Conservation (phyloP, 345 rosid genomes). For the Brassica rapa region DNA sequence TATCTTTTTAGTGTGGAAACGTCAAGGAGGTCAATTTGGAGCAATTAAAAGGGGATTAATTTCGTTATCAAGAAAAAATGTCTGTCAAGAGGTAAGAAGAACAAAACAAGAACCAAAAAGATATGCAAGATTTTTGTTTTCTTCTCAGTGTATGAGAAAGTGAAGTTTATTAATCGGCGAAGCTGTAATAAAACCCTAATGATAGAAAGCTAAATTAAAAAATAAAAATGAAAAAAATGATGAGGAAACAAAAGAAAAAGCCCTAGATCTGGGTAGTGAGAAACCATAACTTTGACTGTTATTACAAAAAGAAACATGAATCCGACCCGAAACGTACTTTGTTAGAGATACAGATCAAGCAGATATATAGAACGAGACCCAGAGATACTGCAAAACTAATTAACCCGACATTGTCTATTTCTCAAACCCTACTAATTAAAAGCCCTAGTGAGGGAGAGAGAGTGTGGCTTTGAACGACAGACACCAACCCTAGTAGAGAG, state of each 20-base stretch:
- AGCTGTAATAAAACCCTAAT: conserved; percentile 11
- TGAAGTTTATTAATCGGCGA: not conserved
- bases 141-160: not conserved
- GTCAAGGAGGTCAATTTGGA: not conserved
- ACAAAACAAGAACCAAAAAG: conserved; percentile 20
- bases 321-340: conserved; percentile 20
- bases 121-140: not conserved
- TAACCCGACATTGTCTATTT: not conserved
- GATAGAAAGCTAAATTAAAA: not conserved
- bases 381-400: conserved; percentile 6
- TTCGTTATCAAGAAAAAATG: not conserved
- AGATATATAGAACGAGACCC: conserved; percentile 27
- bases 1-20: not conserved
- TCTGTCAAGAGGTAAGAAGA: not conserved
- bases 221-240: not conserved
- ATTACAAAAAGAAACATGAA: conserved; percentile 1
- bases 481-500: conserved; percentile 36
- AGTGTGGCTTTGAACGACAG: conserved; percentile 29
- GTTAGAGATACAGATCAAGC: conserved; percentile 23
- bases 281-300: conserved; percentile 29
- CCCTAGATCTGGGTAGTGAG: conserved; percentile 29
- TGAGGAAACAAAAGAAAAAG: not conserved
- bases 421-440: conserved; percentile 24
- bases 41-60: not conserved
- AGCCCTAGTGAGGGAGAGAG: conserved; percentile 22